Percentiles rank a stretch among this genome's conserved stretches.
Evolutionary conservation across 1,139 yeast genomes (phyloP).

Genomic region (Spathaspora sp.): DNA sequence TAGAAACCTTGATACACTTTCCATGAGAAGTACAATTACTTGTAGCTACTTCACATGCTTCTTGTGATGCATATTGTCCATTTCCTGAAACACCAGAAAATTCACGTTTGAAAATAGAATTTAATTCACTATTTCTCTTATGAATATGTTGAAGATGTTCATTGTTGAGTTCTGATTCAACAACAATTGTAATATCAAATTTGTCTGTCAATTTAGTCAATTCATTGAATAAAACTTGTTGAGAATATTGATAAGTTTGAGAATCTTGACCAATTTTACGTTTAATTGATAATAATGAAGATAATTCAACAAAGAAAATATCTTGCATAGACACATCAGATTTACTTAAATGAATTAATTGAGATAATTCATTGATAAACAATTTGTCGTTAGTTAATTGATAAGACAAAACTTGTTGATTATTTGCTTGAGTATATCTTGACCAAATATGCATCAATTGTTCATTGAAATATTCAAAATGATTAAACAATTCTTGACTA

Average conservation of each 20-base stretch:
- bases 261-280: slow-evolving; percentile 43
- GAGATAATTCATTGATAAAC: slow-evolving; percentile 49
- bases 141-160: slow-evolving; percentile 10
- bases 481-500: slow-evolving; percentile 25
- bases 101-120: slow-evolving; percentile 16
- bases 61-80: slow-evolving; percentile 38
- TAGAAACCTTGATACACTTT: slow-evolving; percentile 25
- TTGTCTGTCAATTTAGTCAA: slow-evolving; percentile 24
- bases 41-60: slow-evolving; percentile 54
- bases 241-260: slow-evolving; percentile 38
- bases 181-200: slow-evolving; percentile 34
- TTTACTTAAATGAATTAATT: slow-evolving; percentile 38
- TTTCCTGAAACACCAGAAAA: slow-evolving; percentile 13
- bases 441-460: slow-evolving; percentile 39
- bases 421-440: slow-evolving; percentile 18
- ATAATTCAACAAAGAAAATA: slow-evolving; percentile 32
- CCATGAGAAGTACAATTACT: slow-evolving; percentile 64
- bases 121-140: slow-evolving; percentile 28
- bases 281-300: slow-evolving; percentile 42
- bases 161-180: slow-evolving; percentile 21
- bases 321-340: slow-evolving; percentile 18
- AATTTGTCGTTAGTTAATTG: slow-evolving; percentile 40
- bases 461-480: slow-evolving; percentile 34
- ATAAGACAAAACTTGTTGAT: slow-evolving; percentile 14
- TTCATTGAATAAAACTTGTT: slow-evolving; percentile 18